Evolutionary conservation across 768 basidiomycete species (phyloP).

Genomic region (Lactarius sanguifluus): DNA sequence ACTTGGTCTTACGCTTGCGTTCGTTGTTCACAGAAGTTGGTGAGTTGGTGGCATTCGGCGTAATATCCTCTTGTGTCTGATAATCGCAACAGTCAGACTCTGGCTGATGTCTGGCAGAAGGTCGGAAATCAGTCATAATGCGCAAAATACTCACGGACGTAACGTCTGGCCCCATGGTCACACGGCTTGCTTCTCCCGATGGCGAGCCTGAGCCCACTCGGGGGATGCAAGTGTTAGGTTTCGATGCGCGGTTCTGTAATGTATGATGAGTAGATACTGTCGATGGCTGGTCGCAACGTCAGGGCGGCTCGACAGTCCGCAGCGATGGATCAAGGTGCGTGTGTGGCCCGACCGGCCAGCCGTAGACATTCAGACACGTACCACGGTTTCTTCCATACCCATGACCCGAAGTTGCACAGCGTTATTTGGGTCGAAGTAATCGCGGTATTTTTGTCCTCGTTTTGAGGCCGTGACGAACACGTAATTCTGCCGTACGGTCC

Average conservation of each 20-base stretch:
- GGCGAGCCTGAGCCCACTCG: neutral
- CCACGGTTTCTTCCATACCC: constrained; percentile 54
- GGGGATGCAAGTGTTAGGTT: neutral
- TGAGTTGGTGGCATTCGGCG: constrained; percentile 32
- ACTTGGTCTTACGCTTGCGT: constrained; percentile 39
- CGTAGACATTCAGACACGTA: constrained; percentile 34
- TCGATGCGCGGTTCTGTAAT: constrained; percentile 26
- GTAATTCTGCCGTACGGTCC: constrained; percentile 56
- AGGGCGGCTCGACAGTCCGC: neutral
- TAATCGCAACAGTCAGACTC: constrained; percentile 25
- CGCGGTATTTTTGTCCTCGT: constrained; percentile 48
- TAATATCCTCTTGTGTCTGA: constrained; percentile 44
- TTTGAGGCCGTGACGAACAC: constrained; percentile 53
- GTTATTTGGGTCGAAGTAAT: constrained; percentile 68
- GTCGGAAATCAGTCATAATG: constrained; percentile 1
- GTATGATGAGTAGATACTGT: constrained; percentile 1
- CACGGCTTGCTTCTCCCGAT: neutral
- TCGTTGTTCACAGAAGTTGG: constrained; percentile 31
- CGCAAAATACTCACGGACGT: constrained; percentile 1
- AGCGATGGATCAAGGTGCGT: neutral
- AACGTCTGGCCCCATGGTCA: neutral
- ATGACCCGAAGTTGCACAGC: constrained; percentile 60
- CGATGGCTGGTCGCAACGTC: neutral
- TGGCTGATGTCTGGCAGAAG: neutral
- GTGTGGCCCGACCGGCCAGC: neutral